These are phyloP conservation scores for Bolboschoenoplectus hybrid DNA, from an alignment of 202 grass and related monocot genomes.

Conservation along the genomic window DNA sequence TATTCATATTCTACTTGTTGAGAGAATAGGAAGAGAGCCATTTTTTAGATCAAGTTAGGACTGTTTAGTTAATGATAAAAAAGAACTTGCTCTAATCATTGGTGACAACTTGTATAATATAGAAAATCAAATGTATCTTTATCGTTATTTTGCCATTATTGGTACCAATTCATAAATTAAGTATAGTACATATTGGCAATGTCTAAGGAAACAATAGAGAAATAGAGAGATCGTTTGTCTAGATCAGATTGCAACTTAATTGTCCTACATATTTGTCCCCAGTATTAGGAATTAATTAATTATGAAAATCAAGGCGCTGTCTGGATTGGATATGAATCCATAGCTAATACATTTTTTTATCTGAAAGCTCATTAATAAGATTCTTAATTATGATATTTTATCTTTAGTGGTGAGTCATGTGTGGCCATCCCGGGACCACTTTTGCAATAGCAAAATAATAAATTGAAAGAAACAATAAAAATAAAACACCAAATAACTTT, in stretches of 20 bases:
- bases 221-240: slow-evolving; percentile 6
- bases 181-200: background rate
- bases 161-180: background rate
- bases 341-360: slow-evolving; percentile 1
- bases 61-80: background rate
- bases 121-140: background rate
- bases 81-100: slow-evolving; percentile 13
- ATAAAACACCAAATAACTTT: too few species aligned
- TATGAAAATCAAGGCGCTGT: background rate
- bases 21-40: background rate
- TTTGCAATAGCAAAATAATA: too few species aligned
- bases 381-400: slow-evolving; percentile 34
- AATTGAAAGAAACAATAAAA: too few species aligned
- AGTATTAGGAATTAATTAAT: slow-evolving; percentile 24
- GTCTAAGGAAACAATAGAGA: background rate
- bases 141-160: background rate
- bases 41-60: background rate
- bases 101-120: background rate
- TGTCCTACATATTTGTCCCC: slow-evolving; percentile 21
- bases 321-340: slow-evolving; percentile 16
- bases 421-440: background rate
- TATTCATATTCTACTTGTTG: background rate
- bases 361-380: slow-evolving; percentile 24
- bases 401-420: slow-evolving; percentile 24
- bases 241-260: slow-evolving; percentile 11